phyloP scores from a whole-genome alignment of 768 basidiomycete genomes.

The Suillus fuscotomentosus region DNA sequence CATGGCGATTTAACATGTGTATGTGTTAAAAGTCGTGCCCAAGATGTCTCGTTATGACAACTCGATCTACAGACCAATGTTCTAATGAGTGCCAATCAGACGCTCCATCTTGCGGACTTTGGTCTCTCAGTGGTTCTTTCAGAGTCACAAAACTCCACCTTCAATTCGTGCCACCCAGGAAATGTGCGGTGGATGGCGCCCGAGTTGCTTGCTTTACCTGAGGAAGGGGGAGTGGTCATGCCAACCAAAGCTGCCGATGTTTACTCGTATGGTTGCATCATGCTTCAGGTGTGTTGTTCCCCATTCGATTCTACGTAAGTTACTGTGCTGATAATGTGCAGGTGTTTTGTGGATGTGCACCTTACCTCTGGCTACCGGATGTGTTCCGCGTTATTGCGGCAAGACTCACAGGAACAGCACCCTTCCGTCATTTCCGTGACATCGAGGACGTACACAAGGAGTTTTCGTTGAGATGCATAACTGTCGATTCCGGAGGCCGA shows the following conservation, averaged over 20 bases:
- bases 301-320: too few species aligned
- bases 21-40: slow-evolving; percentile 4
- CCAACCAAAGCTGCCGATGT: slow-evolving; percentile 30
- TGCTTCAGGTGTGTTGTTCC: slow-evolving; percentile 18
- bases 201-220: slow-evolving; percentile 27
- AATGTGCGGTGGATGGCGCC: slow-evolving; percentile 40
- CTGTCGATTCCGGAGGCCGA: too few species aligned
- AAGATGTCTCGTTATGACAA: background rate
- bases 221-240: slow-evolving; percentile 8
- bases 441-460: too few species aligned
- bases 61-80: slow-evolving; percentile 33
- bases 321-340: too few species aligned
- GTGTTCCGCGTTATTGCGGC: too few species aligned
- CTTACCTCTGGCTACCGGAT: too few species aligned
- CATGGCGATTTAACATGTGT: slow-evolving; percentile 10
- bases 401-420: too few species aligned
- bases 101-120: slow-evolving; percentile 37
- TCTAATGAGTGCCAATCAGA: slow-evolving; percentile 29
- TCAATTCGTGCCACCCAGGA: slow-evolving; percentile 23
- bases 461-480: too few species aligned
- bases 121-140: slow-evolving; percentile 38
- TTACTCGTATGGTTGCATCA: slow-evolving; percentile 42
- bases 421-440: too few species aligned
- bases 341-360: too few species aligned
- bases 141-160: slow-evolving; percentile 34